A percentile compares a stretch with the other conserved stretches of the same genome.
Conservation (phyloP, 331 rosid genomes). For the Pyracantha coccinea region DNA sequence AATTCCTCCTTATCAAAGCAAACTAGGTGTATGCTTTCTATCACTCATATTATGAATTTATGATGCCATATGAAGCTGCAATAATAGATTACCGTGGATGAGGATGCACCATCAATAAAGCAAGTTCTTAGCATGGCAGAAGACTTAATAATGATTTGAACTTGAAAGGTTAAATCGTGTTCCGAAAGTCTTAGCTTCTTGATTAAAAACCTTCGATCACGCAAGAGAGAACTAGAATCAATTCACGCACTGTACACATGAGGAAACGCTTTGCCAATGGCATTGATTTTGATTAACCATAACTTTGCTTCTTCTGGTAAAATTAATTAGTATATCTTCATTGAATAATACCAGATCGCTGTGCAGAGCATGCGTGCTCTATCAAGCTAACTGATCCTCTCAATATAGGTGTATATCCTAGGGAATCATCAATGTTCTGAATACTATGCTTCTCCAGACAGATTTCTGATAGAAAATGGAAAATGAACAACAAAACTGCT, state of each 20-base stretch:
- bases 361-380: neutral
- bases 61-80: slow-evolving; percentile 22
- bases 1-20: slow-evolving; percentile 38
- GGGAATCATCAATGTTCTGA: neutral
- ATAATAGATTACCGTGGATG: slow-evolving; percentile 15
- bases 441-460: neutral
- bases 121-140: slow-evolving; percentile 15
- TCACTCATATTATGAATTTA: slow-evolving; percentile 17
- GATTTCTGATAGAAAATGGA: neutral
- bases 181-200: slow-evolving; percentile 19
- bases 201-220: slow-evolving; percentile 25
- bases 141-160: slow-evolving; percentile 26
- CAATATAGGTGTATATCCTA: neutral
- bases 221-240: slow-evolving; percentile 16
- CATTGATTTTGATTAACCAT: slow-evolving; percentile 24
- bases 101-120: slow-evolving; percentile 18
- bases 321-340: neutral
- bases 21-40: slow-evolving; percentile 23
- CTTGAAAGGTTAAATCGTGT: slow-evolving; percentile 21
- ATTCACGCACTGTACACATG: slow-evolving; percentile 8
- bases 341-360: neutral
- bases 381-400: slow-evolving; percentile 1
- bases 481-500: too few relatives aligned
- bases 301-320: slow-evolving; percentile 6
- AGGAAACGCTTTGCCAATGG: slow-evolving; percentile 8